phyloP scores from a whole-genome alignment of 495 filamentous ascomycete genomes.

The Apiosordaria backusii region DNA sequence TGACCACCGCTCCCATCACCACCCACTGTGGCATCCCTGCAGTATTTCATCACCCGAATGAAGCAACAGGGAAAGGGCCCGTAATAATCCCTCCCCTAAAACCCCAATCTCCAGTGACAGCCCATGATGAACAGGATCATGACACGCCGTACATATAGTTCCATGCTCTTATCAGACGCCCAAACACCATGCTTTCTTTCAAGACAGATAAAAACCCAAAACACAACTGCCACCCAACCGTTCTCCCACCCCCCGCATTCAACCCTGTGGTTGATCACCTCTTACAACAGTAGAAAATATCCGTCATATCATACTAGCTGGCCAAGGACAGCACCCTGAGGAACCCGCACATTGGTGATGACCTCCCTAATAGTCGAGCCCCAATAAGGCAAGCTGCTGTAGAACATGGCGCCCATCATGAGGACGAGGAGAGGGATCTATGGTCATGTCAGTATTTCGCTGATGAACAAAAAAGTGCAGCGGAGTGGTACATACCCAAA shows the following conservation, averaged over 20 bases:
- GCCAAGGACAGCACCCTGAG: neutral
- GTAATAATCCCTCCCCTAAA: neutral
- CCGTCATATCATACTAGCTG: neutral
- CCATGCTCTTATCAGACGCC: neutral
- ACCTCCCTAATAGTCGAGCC: neutral
- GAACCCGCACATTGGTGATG: neutral
- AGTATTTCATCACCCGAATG: neutral
- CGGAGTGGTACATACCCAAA: constrained; percentile 62
- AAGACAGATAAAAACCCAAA: neutral
- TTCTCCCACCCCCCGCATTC: neutral
- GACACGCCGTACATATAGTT: neutral
- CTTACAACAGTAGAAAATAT: neutral
- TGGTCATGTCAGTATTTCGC: constrained; percentile 17
- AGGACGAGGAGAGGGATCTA: constrained; percentile 27
- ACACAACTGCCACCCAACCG: neutral
- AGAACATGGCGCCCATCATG: constrained; percentile 25
- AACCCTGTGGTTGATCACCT: neutral
- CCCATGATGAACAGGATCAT: neutral
- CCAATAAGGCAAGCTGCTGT: constrained; percentile 18
- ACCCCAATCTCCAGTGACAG: neutral
- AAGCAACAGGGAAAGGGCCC: neutral
- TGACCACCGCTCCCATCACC: neutral
- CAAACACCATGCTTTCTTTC: neutral
- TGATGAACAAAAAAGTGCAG: constrained; percentile 6
- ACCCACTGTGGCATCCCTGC: neutral